These are phyloP conservation scores for Hylodesmum podocarpum DNA, from an alignment of 306 rosid genomes.

Conservation along the genomic window DNA sequence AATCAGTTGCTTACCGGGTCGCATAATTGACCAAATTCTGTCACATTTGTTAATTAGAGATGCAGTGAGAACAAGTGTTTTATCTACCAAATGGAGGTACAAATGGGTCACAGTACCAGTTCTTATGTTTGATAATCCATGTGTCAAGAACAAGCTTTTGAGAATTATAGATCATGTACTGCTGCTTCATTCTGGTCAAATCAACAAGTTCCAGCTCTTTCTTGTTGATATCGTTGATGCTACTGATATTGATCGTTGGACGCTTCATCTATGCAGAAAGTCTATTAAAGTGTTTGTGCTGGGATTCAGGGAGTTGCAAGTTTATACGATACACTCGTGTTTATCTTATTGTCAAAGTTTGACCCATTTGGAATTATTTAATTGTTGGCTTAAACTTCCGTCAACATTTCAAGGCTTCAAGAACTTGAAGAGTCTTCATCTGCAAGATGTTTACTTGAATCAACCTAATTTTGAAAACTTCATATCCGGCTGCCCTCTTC, in stretches of 20 bases:
- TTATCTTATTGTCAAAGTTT: conserved; percentile 51
- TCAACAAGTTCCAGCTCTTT: conserved; percentile 55
- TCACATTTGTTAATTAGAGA: conserved; percentile 47
- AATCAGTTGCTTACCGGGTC: conserved; percentile 52
- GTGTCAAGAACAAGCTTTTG: conserved; percentile 42
- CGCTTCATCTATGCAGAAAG: conserved; percentile 47
- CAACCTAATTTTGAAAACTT: conserved; percentile 51
- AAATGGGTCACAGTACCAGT: conserved; percentile 46
- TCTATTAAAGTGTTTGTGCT: conserved; percentile 53
- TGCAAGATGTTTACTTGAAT: conserved; percentile 57
- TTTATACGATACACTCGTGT: conserved; percentile 48
- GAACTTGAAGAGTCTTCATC: conserved; percentile 62
- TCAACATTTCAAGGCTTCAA: conserved; percentile 45
- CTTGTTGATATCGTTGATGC: conserved; percentile 43
- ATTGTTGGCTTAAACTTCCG: conserved; percentile 56
- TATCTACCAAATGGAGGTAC: conserved; percentile 68
- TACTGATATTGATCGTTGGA: conserved; percentile 53
- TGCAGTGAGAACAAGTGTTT: conserved; percentile 57
- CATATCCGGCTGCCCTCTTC: conserved; percentile 50
- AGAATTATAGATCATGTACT: conserved; percentile 64
- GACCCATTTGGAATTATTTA: conserved; percentile 48
- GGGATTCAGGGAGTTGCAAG: conserved; percentile 55
- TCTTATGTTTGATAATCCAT: conserved; percentile 55
- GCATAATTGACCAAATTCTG: conserved; percentile 49
- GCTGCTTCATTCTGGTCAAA: conserved; percentile 54